Evolutionary conservation across 208 protist species (phyloP).

Genomic region (Trypanosoma cruzi): DNA sequence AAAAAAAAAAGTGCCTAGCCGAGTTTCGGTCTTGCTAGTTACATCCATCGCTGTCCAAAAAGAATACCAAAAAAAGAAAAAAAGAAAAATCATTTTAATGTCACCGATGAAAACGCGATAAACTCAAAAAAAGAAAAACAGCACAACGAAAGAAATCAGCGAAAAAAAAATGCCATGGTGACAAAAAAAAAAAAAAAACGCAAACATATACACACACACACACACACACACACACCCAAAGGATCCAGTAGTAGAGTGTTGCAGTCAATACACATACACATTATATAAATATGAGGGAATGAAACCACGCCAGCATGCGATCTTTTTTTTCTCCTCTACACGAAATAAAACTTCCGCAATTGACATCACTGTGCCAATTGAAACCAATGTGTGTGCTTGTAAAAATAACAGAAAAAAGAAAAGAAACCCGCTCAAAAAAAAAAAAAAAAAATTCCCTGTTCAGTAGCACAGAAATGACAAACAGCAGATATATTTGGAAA

Average conservation of each 20-base stretch:
- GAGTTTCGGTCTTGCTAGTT: slow-evolving; percentile 21
- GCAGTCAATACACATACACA: no score
- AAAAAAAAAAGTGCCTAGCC: slow-evolving; percentile 14
- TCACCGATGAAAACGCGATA: background rate
- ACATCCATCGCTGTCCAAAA: slow-evolving; percentile 25
- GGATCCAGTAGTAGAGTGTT: background rate
- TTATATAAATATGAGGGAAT: background rate
- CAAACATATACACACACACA: background rate
- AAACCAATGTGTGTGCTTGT: background rate
- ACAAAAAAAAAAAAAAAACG: background rate
- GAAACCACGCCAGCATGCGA: background rate
- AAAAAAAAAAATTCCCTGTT: background rate
- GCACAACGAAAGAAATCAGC: background rate
- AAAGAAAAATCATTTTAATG: slow-evolving; percentile 14
- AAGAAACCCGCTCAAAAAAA: background rate
- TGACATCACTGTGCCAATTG: background rate
- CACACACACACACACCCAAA: background rate
- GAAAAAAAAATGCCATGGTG: background rate
- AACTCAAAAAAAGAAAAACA: slow-evolving; percentile 22
- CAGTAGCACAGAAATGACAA: background rate
- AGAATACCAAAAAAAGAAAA: slow-evolving; percentile 2
- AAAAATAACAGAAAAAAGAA: background rate
- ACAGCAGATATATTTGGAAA: background rate
- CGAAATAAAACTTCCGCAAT: background rate
- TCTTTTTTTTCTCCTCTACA: background rate